Evolutionary conservation across 2,329 filamentous ascomycete genomes (phyloP).

Genomic region (Pestalotiopsis sp.): DNA sequence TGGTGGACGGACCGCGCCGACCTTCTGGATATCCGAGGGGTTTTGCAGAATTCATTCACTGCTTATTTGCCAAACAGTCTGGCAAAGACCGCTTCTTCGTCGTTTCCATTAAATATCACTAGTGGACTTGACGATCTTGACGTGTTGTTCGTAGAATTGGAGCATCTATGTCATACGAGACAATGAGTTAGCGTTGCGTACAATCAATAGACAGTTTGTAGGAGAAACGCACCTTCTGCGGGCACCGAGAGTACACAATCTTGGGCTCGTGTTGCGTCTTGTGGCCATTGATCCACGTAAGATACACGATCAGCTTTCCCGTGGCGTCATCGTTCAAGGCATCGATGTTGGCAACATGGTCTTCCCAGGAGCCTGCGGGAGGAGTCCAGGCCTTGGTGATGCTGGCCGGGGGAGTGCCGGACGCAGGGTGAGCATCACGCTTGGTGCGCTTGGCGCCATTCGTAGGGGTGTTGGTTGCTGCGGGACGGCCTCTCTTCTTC

Average conservation of each 20-base stretch:
- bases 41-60: background rate
- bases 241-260: slow-evolving; percentile 74
- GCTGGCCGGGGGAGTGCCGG: slow-evolving; percentile 50
- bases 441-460: slow-evolving; percentile 48
- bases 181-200: slow-evolving; percentile 3
- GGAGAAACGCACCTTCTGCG: slow-evolving; percentile 66
- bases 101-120: background rate
- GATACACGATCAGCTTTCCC: slow-evolving; percentile 65
- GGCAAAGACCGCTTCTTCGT: background rate
- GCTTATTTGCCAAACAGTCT: background rate
- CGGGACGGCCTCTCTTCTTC: slow-evolving; percentile 62
- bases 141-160: slow-evolving; percentile 61
- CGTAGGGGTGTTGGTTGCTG: slow-evolving; percentile 38
- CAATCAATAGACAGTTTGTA: background rate
- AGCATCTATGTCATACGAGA: slow-evolving; percentile 49
- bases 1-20: background rate
- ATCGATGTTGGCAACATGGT: slow-evolving; percentile 71
- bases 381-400: slow-evolving; percentile 59
- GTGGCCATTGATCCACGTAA: slow-evolving; percentile 73
- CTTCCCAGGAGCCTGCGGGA: slow-evolving; percentile 77
- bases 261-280: slow-evolving; percentile 75
- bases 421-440: slow-evolving; percentile 51
- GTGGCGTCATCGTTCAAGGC: slow-evolving; percentile 69
- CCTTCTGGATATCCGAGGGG: background rate
- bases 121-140: slow-evolving; percentile 51